Evolutionary conservation across 345 rosid genomes (phyloP), one percentile per base, ranked within the genome.

Genomic region (Arabis hirsuta): DNA sequence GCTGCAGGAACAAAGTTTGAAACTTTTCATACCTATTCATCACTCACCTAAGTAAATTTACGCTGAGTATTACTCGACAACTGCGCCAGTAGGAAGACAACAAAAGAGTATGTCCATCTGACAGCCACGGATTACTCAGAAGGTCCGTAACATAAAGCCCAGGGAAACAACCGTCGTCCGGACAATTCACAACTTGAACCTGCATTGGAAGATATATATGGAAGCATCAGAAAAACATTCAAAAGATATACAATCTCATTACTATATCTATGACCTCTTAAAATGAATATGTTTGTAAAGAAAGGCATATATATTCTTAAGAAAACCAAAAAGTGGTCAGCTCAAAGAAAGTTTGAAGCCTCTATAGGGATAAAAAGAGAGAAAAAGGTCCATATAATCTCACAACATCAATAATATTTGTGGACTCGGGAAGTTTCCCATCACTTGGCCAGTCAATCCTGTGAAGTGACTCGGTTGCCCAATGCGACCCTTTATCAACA

Each of bases 71-170:
- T 64, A 78, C 94, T 86, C 86, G 84, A 75, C 69, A 42, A 83
- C 98, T 90, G 50, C 80, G 61, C 96, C 96, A 95, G 48, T 72
- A 39, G 59, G 99, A 87, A 81, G 92, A 78, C 65, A 95, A 67
- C 71, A 91, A 74, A 83, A 95, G 74, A 32, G 87, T 90, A 74
- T 82, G 72, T 73, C 96, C 90, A 85, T 95, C 96, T 69, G 98
- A 88, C 69, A 95, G 91, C 97, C 99, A 95, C 2, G 96, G 92
- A 60, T 84, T 81, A 44, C 61, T 60, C 50, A 83, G 90, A 56
- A 88, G 61, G 62, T 69, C 34, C 2, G 83, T 80, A 60, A 38
- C 66, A 78, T 91, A 95, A 53, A 95, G 93, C 72, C 99, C 99
- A 3, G 98, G 96, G 77, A 95, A 95, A 61, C 86, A 81, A 59